Conservation (phyloP, 2,329 filamentous ascomycete genomes). For the Penicillium decumbens region DNA sequence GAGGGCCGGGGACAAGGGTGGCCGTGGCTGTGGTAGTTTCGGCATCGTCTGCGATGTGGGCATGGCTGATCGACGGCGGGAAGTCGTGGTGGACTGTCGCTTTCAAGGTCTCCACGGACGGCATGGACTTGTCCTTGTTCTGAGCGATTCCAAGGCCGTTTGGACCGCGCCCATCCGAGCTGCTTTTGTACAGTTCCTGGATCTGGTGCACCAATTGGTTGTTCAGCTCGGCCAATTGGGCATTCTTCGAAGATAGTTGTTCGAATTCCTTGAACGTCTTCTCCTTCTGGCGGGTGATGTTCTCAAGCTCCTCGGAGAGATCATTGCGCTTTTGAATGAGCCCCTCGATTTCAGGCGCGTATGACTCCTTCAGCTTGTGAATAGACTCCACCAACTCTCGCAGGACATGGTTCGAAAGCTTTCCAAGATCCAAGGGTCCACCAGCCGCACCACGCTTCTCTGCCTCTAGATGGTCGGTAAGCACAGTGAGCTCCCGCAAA, state of each 20-base stretch:
- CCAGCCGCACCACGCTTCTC: slow-evolving; percentile 78
- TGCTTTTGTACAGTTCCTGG: slow-evolving; percentile 85
- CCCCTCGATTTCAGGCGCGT: slow-evolving; percentile 71
- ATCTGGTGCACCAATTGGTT: slow-evolving; percentile 93
- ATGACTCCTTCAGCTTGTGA: slow-evolving; percentile 72
- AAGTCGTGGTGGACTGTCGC: slow-evolving; percentile 47
- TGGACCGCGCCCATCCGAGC: slow-evolving; percentile 35
- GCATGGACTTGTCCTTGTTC: slow-evolving; percentile 49
- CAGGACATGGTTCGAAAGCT: slow-evolving; percentile 59
- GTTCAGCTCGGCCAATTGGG: slow-evolving; percentile 89
- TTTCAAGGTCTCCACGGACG: slow-evolving; percentile 44
- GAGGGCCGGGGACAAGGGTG: slow-evolving; percentile 65
- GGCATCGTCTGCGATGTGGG: slow-evolving; percentile 58
- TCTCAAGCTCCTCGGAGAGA: slow-evolving; percentile 77
- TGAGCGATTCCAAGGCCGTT: slow-evolving; percentile 60
- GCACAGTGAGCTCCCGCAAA: slow-evolving; percentile 81
- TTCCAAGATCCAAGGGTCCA: slow-evolving; percentile 71
- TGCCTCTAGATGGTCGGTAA: slow-evolving; percentile 80
- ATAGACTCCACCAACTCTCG: slow-evolving; percentile 60
- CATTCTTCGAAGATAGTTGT: slow-evolving; percentile 88
- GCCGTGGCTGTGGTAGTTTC: slow-evolving; percentile 56
- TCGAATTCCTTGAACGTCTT: slow-evolving; percentile 94
- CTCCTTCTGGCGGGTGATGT: slow-evolving; percentile 78
- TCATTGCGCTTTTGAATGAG: slow-evolving; percentile 84
- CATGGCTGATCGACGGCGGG: slow-evolving; percentile 54